These are phyloP conservation scores for Diaporthe caulivora DNA, from an alignment of 2,329 filamentous ascomycete species.

Conservation along the genomic window DNA sequence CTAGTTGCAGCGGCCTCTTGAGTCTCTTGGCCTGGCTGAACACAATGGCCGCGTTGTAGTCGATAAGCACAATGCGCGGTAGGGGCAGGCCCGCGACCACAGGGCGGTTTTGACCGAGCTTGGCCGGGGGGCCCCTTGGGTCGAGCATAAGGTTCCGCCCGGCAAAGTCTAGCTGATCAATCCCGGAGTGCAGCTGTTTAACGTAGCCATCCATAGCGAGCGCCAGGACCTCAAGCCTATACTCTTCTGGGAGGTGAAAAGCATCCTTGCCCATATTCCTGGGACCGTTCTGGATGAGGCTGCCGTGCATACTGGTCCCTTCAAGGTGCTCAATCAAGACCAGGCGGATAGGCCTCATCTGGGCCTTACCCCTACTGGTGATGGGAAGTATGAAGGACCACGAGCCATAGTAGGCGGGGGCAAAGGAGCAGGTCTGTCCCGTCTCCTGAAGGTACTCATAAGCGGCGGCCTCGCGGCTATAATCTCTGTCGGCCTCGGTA, in stretches of 20 bases:
- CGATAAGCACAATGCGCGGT: constrained; percentile 4
- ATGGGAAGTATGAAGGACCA: not conserved
- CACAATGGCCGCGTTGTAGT: not conserved
- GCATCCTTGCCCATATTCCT: not conserved
- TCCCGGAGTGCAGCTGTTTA: not conserved
- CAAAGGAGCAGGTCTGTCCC: not conserved
- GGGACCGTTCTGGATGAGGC: not conserved
- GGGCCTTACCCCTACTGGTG: not conserved
- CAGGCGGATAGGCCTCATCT: not conserved
- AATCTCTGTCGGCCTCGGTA: not conserved
- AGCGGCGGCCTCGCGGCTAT: constrained; percentile 10
- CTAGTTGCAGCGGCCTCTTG: not conserved
- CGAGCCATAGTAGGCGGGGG: not conserved
- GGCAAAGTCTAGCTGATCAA: constrained; percentile 9
- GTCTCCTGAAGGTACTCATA: constrained; percentile 2
- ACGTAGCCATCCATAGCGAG: constrained; percentile 19
- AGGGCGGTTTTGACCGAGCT: not conserved
- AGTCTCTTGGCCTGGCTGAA: not conserved
- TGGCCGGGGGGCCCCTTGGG: not conserved
- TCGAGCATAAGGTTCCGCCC: constrained; percentile 5
- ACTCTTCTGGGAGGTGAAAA: not conserved
- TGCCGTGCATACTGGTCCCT: not conserved
- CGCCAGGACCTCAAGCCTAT: constrained; percentile 8
- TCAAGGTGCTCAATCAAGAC: not conserved
- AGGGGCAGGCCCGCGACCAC: not conserved